A percentile compares a stretch with the other conserved stretches of the same genome.
Conservation (phyloP, 768 basidiomycete genomes). For the Pleurotus salmoneostramineus region DNA sequence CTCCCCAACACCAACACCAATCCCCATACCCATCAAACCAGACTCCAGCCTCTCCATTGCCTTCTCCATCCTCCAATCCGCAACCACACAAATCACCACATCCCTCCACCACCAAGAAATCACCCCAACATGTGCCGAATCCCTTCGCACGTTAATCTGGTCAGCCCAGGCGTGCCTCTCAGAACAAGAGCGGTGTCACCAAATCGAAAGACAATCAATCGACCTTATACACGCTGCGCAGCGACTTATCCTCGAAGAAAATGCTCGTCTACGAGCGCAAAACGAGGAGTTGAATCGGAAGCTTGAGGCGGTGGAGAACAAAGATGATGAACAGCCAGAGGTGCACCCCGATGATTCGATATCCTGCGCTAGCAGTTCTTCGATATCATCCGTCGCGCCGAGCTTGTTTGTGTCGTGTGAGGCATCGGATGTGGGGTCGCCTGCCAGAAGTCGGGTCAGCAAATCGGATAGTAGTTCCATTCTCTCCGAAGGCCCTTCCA, state of each 20-base stretch:
- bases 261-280: not conserved
- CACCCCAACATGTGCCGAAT: not conserved
- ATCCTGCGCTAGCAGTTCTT: not conserved
- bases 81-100: not conserved
- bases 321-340: not conserved
- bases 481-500: not conserved
- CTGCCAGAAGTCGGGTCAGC: not conserved
- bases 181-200: not conserved
- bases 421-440: not conserved
- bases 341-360: not conserved
- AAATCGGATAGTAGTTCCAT: not conserved
- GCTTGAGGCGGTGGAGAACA: not conserved
- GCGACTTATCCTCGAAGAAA: not conserved
- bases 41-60: not conserved
- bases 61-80: not conserved
- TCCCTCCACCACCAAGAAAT: not conserved
- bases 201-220: not conserved
- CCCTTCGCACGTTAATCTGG: not conserved
- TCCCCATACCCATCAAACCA: not conserved
- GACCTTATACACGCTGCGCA: not conserved
- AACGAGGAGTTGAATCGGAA: not conserved
- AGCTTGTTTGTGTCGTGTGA: not conserved
- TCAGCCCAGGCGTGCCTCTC: not conserved
- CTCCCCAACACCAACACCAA: not conserved
- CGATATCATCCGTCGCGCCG: not conserved